Base-by-base conservation (phyloP, 139 green algal genomes). In the Chlorella vulgaris region DNA sequence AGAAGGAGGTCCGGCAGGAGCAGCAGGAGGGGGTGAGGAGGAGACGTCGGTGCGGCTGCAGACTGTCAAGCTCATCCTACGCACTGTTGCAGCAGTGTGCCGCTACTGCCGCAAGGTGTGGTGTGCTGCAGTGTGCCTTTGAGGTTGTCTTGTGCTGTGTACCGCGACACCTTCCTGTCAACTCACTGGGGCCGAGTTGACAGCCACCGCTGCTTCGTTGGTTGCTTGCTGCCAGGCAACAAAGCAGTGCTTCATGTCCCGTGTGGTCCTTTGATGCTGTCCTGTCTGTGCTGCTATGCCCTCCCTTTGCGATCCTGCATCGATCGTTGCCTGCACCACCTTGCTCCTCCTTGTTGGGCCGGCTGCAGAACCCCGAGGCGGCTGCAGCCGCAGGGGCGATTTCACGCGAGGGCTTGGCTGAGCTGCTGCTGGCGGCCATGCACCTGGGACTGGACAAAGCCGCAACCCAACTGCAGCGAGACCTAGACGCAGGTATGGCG, bases 31-130 rank as follows among this genome's bases (percentile, higher is more conserved):
- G 62, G 70, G 22, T 36, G 35, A 35, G 40, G 43, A 53, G 51
- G 58, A 36, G 26, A 58, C n/a, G 39, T 22, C 50, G 75, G 13
- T 76, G 76, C 61, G 76, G 7, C 26, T 82, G 4, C 76, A 82
- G 33, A 8, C 43, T 2, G 24, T 75, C 19, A 82, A 82, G 63
- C 63, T 82, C 10, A 36, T 82, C 42, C 63, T 82, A 33, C 76
- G 35, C 29, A 76, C 76, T 1, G 42, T 42, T 0, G 63, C 62
- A 4, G 62, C 76, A 4, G 63, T 82, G 43, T 74, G 62, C 63
- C 62, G 62, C 63, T 82, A 82, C 76, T 75, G 76, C 35, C 19
- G 24, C 21, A 63, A 74, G 76, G 74, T 78, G 35, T 47, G 63
- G 31, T 40, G 63, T 26, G 31, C 2, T 15, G 63, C 63, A 69